These are phyloP conservation scores for Yamadazyma diospyri DNA, from an alignment of 1,139 yeast genomes.

Conservation along the genomic window DNA sequence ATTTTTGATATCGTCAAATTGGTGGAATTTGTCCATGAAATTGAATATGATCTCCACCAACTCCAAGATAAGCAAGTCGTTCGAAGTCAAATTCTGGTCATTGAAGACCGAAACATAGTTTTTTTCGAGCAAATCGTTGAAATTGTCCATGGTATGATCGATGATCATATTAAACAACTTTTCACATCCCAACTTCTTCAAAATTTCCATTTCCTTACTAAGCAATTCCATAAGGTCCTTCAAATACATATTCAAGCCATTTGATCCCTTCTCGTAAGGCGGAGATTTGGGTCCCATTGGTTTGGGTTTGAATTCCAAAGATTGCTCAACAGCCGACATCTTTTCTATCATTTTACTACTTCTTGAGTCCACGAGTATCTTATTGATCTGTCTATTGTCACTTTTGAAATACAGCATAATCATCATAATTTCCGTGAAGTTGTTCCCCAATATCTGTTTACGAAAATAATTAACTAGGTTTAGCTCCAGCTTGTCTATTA, in stretches of 20 bases:
- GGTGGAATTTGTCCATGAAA: constrained; percentile 9
- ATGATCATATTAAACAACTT: constrained; percentile 21
- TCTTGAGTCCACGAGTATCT: constrained; percentile 44
- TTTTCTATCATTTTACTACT: constrained; percentile 43
- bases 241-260: constrained; percentile 55
- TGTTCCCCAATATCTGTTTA: constrained; percentile 15
- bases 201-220: constrained; percentile 43
- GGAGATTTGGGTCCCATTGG: constrained; percentile 31
- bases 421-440: constrained; percentile 21
- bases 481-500: constrained; percentile 45
- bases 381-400: constrained; percentile 30
- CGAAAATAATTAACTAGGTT: constrained; percentile 35
- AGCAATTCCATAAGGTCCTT: constrained; percentile 50
- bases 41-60: constrained; percentile 29
- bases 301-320: constrained; percentile 12
- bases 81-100: constrained; percentile 15
- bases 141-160: constrained; percentile 21
- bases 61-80: constrained; percentile 41
- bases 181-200: constrained; percentile 19
- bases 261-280: constrained; percentile 59
- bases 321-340: constrained; percentile 26
- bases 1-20: constrained; percentile 14
- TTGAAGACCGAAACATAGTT: constrained; percentile 15
- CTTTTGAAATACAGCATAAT: constrained; percentile 45
- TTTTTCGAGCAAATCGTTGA: constrained; percentile 17